Evolutionary conservation across 805 yeast species (phyloP).

Genomic region (Wickerhamiella lipophila): DNA sequence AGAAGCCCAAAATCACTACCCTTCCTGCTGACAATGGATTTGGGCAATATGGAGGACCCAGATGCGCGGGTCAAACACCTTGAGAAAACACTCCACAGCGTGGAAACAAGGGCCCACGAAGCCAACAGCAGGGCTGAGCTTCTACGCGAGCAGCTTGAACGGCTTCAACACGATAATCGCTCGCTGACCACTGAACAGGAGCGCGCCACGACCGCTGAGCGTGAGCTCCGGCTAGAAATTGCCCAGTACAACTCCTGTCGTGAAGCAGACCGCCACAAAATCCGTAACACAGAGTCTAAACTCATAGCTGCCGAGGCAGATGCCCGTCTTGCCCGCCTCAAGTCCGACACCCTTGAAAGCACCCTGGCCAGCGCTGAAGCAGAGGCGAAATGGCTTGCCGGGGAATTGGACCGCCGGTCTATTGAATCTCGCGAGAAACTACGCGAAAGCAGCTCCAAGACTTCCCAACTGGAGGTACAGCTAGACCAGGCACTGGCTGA

Average conservation of each 20-base stretch:
- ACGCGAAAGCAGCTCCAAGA: not conserved
- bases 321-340: not conserved
- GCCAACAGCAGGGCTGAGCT: not conserved
- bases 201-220: not conserved
- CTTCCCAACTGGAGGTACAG: not conserved
- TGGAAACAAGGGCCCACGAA: not conserved
- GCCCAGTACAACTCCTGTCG: not conserved
- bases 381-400: constrained; percentile 15
- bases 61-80: constrained; percentile 3
- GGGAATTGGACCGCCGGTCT: constrained; percentile 21
- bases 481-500: not conserved
- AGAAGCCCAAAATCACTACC: no score
- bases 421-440: not conserved
- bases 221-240: not conserved
- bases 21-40: not conserved
- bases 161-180: constrained; percentile 7
- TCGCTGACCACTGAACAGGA: not conserved
- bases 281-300: not conserved
- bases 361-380: constrained; percentile 4
- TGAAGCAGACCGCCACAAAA: constrained; percentile 7
- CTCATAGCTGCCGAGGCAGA: not conserved
- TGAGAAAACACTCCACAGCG: not conserved
- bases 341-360: not conserved
- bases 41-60: not conserved
- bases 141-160: constrained; percentile 9